These are phyloP conservation scores for Pisolithus sp. DNA, from an alignment of 768 basidiomycete genomes.

Conservation along the genomic window DNA sequence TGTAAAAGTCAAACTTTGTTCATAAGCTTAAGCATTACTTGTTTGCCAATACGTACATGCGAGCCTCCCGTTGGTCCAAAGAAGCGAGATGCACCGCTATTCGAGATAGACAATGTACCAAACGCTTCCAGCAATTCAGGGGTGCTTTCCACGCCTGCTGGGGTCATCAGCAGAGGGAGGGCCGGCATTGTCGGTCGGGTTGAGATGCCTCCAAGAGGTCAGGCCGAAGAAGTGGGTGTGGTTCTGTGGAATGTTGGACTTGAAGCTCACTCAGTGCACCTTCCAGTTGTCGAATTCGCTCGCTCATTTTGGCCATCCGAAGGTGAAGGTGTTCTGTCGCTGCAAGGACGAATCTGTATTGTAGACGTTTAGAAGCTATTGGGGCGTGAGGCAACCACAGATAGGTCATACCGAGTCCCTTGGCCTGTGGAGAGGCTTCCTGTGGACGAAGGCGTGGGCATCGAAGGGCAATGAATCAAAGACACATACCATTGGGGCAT, in stretches of 20 bases:
- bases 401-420: constrained; percentile 51
- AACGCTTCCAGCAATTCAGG: constrained; percentile 49
- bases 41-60: constrained; percentile 41
- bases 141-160: constrained; percentile 9
- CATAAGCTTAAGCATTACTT: not conserved
- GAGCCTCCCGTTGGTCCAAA: constrained; percentile 64
- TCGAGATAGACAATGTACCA: constrained; percentile 54
- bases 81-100: constrained; percentile 53
- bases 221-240: constrained; percentile 55
- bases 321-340: constrained; percentile 62
- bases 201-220: constrained; percentile 35
- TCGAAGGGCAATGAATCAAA: not conserved
- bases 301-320: constrained; percentile 45
- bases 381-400: not conserved
- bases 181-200: constrained; percentile 18
- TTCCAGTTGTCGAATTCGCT: constrained; percentile 53
- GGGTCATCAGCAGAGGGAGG: constrained; percentile 21
- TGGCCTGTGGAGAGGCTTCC: constrained; percentile 73
- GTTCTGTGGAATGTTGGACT: constrained; percentile 43
- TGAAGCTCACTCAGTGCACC: constrained; percentile 52
- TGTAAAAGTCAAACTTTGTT: constrained; percentile 8
- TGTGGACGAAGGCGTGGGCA: constrained; percentile 18
- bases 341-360: constrained; percentile 48
- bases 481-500: constrained; percentile 59
- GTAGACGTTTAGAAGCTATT: constrained; percentile 5